A percentile compares a stretch with the other conserved stretches of the same genome.
phyloP scores from a whole-genome alignment of 805 yeast species.

The Metschnikowia lachancei region DNA sequence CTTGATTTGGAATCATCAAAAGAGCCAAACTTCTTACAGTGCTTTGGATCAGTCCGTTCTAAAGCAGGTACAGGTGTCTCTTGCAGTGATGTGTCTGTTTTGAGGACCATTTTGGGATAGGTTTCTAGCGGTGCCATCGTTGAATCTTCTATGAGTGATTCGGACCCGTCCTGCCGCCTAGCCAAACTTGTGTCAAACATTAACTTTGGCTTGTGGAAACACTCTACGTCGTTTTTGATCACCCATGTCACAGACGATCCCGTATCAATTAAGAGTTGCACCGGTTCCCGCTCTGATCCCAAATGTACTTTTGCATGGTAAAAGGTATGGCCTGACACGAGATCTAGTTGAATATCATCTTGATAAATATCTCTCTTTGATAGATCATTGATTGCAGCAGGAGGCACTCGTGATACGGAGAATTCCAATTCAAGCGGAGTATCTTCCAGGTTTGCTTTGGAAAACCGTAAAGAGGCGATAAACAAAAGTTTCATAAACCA shows the following conservation, averaged over 20 bases:
- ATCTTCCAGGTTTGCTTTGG: no score
- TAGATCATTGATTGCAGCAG: neutral
- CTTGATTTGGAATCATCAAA: neutral
- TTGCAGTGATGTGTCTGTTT: neutral
- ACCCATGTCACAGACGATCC: constrained; percentile 4
- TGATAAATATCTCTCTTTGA: neutral
- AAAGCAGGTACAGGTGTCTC: neutral
- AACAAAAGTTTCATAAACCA: no score
- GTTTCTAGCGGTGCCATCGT: no score
- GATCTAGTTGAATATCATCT: neutral
- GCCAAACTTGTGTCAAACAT: neutral
- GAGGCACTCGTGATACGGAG: neutral
- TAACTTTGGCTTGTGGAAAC: neutral
- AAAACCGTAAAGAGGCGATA: no score
- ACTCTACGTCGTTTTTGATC: neutral
- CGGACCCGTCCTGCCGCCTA: neutral
- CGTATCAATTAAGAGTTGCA: constrained; percentile 5
- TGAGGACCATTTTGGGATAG: no score
- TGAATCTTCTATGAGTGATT: no score
- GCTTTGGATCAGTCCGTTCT: neutral
- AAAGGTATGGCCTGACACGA: constrained; percentile 1
- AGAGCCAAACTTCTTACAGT: neutral
- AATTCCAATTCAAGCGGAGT: neutral
- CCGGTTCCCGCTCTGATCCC: constrained; percentile 1
- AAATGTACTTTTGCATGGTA: constrained; percentile 1